Percentiles rank a stretch among this genome's conserved stretches.
Evolutionary conservation across 176 grass and related monocot species (phyloP).

Genomic region (Phoenix roebelenii): DNA sequence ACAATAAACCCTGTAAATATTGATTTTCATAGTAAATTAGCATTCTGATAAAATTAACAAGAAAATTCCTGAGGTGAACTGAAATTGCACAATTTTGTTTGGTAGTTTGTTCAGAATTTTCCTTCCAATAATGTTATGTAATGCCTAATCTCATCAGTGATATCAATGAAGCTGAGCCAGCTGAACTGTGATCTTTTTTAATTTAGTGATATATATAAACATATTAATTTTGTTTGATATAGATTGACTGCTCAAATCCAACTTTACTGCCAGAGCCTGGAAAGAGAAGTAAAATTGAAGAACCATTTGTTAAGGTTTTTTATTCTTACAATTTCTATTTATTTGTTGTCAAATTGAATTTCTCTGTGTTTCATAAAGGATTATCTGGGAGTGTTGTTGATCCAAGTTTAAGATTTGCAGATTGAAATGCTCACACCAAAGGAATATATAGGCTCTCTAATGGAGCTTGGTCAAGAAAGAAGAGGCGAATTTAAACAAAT

Average conservation of each 20-base stretch:
- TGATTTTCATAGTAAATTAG: too few relatives aligned
- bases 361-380: too few relatives aligned
- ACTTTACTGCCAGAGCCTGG: conserved; percentile 88
- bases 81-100: too few relatives aligned
- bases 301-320: conserved; percentile 87
- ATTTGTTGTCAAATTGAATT: conserved; percentile 7
- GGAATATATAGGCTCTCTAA: conserved; percentile 91
- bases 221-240: conserved; percentile 15
- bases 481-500: conserved; percentile 97
- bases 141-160: not conserved
- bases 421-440: conserved; percentile 95
- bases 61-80: too few relatives aligned
- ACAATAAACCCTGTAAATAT: too few relatives aligned
- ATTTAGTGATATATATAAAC: too few relatives aligned
- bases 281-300: conserved; percentile 76
- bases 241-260: conserved; percentile 96
- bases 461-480: conserved; percentile 97
- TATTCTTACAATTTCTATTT: conserved; percentile 14
- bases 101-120: too few relatives aligned
- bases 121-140: too few relatives aligned
- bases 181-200: too few relatives aligned
- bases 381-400: not conserved
- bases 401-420: conserved; percentile 23
- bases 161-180: not conserved
- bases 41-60: too few relatives aligned